Evolutionary conservation across 148 eudicot species (phyloP).

Genomic region (Cornus florida): DNA sequence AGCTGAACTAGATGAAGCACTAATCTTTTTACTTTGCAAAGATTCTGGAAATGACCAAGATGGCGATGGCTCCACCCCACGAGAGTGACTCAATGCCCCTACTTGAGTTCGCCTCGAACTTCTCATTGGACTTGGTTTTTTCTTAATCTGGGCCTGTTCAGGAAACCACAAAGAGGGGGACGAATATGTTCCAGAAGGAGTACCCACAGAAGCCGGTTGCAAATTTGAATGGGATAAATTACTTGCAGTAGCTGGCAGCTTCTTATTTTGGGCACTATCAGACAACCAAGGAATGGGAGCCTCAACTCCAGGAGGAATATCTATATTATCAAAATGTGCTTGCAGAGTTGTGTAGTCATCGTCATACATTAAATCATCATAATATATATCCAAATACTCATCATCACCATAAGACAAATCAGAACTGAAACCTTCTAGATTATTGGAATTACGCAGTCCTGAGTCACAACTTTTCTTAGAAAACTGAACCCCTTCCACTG

Average conservation of each 20-base stretch:
- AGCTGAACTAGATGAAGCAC: conserved; percentile 16
- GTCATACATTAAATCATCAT: conserved; percentile 38
- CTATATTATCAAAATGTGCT: conserved; percentile 71
- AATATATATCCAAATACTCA: conserved; percentile 34
- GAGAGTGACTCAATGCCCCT: background rate
- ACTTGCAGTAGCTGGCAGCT: conserved; percentile 23
- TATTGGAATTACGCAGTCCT: conserved; percentile 6
- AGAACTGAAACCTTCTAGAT: conserved; percentile 29
- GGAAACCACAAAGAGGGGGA: conserved; percentile 7
- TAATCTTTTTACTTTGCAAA: conserved; percentile 3
- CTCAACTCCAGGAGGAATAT: conserved; percentile 73
- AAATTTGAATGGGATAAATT: conserved; percentile 24
- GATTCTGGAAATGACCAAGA: conserved; percentile 4
- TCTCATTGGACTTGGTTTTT: background rate
- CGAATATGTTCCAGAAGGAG: conserved; percentile 9
- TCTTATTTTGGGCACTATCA: conserved; percentile 20
- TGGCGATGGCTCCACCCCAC: conserved; percentile 2
- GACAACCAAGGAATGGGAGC: conserved; percentile 63
- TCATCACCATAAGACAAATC: conserved; percentile 32
- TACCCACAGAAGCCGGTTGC: background rate
- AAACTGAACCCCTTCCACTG: conserved; percentile 16
- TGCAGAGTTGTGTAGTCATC: conserved; percentile 53
- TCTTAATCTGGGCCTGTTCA: background rate
- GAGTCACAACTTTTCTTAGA: conserved; percentile 16
- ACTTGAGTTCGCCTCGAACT: conserved; percentile 9